Conservation (phyloP, 2,329 filamentous ascomycete species). For the Microcyclospora tardicrescens region DNA sequence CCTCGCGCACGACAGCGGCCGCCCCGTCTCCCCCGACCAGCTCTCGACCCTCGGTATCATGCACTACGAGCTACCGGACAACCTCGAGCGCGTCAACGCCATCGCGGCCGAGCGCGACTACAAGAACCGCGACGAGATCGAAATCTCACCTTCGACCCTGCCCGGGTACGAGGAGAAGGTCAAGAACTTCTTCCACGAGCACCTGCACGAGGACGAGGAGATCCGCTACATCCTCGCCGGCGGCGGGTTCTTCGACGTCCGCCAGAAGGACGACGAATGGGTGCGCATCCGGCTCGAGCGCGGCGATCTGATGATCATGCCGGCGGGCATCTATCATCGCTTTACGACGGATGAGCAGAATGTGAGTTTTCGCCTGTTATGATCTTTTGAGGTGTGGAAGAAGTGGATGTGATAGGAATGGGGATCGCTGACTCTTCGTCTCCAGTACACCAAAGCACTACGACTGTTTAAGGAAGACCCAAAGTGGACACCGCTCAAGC, state of each 20-base stretch:
- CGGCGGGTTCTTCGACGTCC: slow-evolving; percentile 84
- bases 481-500: slow-evolving; percentile 92
- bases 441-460: slow-evolving; percentile 87
- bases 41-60: slow-evolving; percentile 67
- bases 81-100: slow-evolving; percentile 54
- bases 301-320: slow-evolving; percentile 82
- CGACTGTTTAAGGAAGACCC: slow-evolving; percentile 95
- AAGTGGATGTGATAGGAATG: not conserved
- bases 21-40: slow-evolving; percentile 48
- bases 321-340: slow-evolving; percentile 89
- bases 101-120: slow-evolving; percentile 68
- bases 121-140: slow-evolving; percentile 90
- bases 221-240: slow-evolving; percentile 89
- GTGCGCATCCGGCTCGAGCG: slow-evolving; percentile 74
- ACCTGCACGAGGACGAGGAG: slow-evolving; percentile 96
- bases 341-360: slow-evolving; percentile 91
- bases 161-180: slow-evolving; percentile 86
- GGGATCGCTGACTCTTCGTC: slow-evolving; percentile 10
- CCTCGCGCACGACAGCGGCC: slow-evolving; percentile 74
- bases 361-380: slow-evolving; percentile 41
- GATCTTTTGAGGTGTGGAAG: not conserved
- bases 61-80: slow-evolving; percentile 54
- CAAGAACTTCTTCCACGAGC: slow-evolving; percentile 85
- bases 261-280: slow-evolving; percentile 74
- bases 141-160: slow-evolving; percentile 74